Evolutionary conservation across 2,329 filamentous ascomycete genomes (phyloP), one percentile per base, ranked within the genome.

Genomic region (Neofusicoccum cordaticola): DNA sequence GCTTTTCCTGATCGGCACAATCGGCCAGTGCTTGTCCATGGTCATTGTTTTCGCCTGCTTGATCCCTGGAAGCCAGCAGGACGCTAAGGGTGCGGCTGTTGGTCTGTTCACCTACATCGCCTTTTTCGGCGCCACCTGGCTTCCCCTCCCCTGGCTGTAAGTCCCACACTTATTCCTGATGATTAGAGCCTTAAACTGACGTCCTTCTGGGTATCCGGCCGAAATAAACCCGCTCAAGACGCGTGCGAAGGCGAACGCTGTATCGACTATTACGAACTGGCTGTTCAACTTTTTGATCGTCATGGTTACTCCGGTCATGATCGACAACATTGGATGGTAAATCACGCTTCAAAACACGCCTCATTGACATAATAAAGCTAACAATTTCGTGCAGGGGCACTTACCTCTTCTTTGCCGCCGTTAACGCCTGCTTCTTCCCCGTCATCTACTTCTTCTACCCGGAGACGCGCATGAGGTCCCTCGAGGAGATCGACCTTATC

Each of bases 41-140:
- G 79, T 80, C 6, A 69, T 81, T 9, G 72, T 73, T 42, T 78
- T 81, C 53, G 78, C 70, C n/a, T 77, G 75, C 66, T 68, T 81
- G 19, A 79, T 80, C 22, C 77, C 78, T 1, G 74, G 68, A 39
- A 73, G 70, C 1, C 35, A 70, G 2, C 69, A 63, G 8, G 73
- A 79, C 51, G 78, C 81, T 27, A 81, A 82, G 66, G 80, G 81
- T 35, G 81, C 82, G 1, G 81, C 83, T 9, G 86, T 89, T 2
- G 88, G 87, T 64, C 67, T 90, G 12, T 90, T 90, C 77, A 83
- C 86, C 2, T 90, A 89, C 75, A 90, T 90, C 70, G 86, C 86
- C 4, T 87, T 86, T 63, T 90, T 90, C 67, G 88, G 87, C 39
- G 86, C 87, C 0, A 87, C 85, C 0, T 88, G 86, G 83, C 73